Evolutionary conservation across 2,329 filamentous ascomycete species (phyloP).

Genomic region (Orbilia javanica): DNA sequence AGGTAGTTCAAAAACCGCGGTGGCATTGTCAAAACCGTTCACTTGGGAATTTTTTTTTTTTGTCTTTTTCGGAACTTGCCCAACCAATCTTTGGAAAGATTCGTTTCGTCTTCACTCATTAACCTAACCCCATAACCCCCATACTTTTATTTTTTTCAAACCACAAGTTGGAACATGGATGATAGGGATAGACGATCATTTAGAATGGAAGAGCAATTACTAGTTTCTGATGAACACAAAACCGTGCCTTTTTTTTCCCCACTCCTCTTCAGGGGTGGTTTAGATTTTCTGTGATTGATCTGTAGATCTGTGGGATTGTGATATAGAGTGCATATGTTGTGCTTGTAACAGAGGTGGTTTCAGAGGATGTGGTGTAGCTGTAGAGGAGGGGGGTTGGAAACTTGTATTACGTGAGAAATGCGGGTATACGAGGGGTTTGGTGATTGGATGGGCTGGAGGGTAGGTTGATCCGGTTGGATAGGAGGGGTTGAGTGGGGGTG

Average conservation of each 20-base stretch:
- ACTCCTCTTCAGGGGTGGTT: not conserved
- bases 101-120: slow-evolving; percentile 32
- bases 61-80: not conserved
- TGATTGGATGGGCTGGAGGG: no score
- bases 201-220: slow-evolving; percentile 48
- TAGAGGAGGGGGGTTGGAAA: not conserved
- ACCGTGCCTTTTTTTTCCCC: not conserved
- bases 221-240: slow-evolving; percentile 6
- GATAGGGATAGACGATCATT: slow-evolving; percentile 44
- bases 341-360: not conserved
- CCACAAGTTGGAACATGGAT: slow-evolving; percentile 41
- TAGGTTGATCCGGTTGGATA: no score
- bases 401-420: not conserved
- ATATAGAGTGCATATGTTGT: not conserved
- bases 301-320: no score
- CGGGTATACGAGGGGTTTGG: no score
- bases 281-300: no score
- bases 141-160: slow-evolving; percentile 9
- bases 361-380: not conserved
- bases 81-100: not conserved
- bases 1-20: not conserved
- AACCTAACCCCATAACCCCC: slow-evolving; percentile 15
- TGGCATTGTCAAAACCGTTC: slow-evolving; percentile 3
- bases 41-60: slow-evolving; percentile 4
- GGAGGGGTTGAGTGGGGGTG: no score